These are phyloP conservation scores for Phytophthora sp. DNA, from an alignment of 352 stramenopile genomes.

Conservation along the genomic window DNA sequence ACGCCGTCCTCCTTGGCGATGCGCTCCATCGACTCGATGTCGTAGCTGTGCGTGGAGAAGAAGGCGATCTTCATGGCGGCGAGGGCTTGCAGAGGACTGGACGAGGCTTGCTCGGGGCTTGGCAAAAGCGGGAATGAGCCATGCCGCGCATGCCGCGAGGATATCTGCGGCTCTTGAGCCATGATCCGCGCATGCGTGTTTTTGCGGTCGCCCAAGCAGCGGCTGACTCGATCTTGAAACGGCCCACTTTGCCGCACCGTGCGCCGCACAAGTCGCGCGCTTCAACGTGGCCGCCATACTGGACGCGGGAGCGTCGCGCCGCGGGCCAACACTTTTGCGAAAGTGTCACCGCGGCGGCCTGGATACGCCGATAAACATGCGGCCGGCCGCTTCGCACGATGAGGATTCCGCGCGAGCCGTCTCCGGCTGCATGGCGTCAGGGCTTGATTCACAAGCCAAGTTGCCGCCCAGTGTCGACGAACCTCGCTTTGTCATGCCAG, in stretches of 20 bases:
- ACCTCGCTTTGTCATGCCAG: too few species aligned
- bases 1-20: constrained; percentile 48
- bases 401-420: constrained; percentile 21
- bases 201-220: constrained; percentile 8
- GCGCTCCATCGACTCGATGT: constrained; percentile 63
- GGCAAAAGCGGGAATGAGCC: constrained; percentile 22
- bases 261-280: not conserved
- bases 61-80: constrained; percentile 68
- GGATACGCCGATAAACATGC: constrained; percentile 16
- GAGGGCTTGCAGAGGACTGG: not conserved
- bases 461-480: too few species aligned
- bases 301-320: not conserved
- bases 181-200: constrained; percentile 16
- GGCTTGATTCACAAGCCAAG: constrained; percentile 1
- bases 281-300: constrained; percentile 12
- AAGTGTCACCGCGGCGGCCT: not conserved
- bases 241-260: not conserved
- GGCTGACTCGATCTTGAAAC: constrained; percentile 1
- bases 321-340: constrained; percentile 6
- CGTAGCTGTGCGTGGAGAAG: constrained; percentile 76
- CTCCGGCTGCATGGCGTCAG: too few species aligned
- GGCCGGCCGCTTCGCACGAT: not conserved
- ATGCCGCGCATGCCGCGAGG: not conserved
- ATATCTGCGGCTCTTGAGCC: not conserved
- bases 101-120: constrained; percentile 2